phyloP scores from a whole-genome alignment of 1,284 basidiomycete species.

The Trichosporon sp. region DNA sequence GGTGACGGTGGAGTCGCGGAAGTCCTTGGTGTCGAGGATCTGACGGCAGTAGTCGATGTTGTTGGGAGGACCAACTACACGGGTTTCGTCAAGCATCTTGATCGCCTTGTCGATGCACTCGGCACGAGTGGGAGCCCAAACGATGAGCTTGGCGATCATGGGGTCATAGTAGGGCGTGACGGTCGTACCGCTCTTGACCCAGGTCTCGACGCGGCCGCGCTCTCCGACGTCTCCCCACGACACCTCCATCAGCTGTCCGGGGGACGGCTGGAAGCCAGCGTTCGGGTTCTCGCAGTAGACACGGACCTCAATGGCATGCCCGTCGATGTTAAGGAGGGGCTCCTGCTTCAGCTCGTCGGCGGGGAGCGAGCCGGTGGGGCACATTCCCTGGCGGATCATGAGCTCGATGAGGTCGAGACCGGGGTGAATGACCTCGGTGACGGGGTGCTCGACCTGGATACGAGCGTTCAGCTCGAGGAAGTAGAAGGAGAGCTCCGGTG shows the following conservation, averaged over 20 bases:
- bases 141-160: constrained; percentile 57
- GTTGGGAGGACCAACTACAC: constrained; percentile 63
- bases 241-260: constrained; percentile 67
- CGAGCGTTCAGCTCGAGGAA: constrained; percentile 77
- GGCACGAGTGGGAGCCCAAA: constrained; percentile 38
- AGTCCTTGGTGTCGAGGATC: constrained; percentile 59
- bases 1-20: constrained; percentile 61
- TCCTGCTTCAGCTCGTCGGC: constrained; percentile 50
- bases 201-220: constrained; percentile 49
- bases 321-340: constrained; percentile 37
- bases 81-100: constrained; percentile 54
- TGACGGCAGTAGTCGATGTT: constrained; percentile 63
- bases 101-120: constrained; percentile 35
- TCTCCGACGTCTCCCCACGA: constrained; percentile 53
- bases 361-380: constrained; percentile 49
- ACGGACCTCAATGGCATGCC: constrained; percentile 65
- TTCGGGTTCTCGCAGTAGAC: constrained; percentile 70
- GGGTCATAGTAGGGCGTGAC: constrained; percentile 66
- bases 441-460: constrained; percentile 71
- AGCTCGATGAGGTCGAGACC: constrained; percentile 68
- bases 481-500: constrained; percentile 60
- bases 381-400: constrained; percentile 60
- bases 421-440: constrained; percentile 66
- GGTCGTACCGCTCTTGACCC: constrained; percentile 56
- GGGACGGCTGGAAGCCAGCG: constrained; percentile 64